Evolutionary conservation across 352 stramenopile species (phyloP), one percentile per base, ranked within the genome.

Genomic region (Phytophthora macrochlamydospora): DNA sequence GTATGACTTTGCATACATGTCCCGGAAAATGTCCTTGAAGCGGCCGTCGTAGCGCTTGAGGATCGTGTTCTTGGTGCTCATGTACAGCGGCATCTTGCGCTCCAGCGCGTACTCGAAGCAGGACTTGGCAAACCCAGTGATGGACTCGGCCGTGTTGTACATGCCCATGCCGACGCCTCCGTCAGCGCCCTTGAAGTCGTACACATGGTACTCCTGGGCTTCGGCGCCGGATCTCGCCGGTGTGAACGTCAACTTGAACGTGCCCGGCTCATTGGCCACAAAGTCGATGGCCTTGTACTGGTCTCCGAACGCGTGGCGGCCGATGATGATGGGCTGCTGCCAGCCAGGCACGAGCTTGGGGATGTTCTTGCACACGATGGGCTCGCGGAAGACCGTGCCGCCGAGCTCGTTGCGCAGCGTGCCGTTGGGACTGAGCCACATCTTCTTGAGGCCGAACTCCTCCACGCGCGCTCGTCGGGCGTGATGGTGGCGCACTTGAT

Each of bases 21-120:
- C 69, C 64, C 94, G 80, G 73, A 97, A 97, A 67, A 97, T 94
- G 73, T 96, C 88, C 72, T 94, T 94, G 69, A 95, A 95, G 54
- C 81, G 82, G 52, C 88, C 88, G 48, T 95, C 88, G 74, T 95
- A 95, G 43, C 74, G 71, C 76, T 97, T 97, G 18, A 97, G 75
- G 67, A 97, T 97, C 43, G 90, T 97, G 83, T 97, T 97, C 79
- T 97, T 97, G 40, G 90, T 97, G 71, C 73, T 91, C 71, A 97
- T 72, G 69, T 96, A 97, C 56, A 96, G 71, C 30, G 82, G 78
- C 76, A 84, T 76, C 59, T 89, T 83, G 59, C 80, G 78, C n/a
- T 76, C 67, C 14, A 92, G 71, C 5, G 81, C 83, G 40, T 81
- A 92, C 68, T 78, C 65, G 46, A 90, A 88, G 73, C 81, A 90